Evolutionary conservation across 768 basidiomycete species (phyloP), one percentile per base, ranked within the genome.

Genomic region (Artomyces pyxidatus): DNA sequence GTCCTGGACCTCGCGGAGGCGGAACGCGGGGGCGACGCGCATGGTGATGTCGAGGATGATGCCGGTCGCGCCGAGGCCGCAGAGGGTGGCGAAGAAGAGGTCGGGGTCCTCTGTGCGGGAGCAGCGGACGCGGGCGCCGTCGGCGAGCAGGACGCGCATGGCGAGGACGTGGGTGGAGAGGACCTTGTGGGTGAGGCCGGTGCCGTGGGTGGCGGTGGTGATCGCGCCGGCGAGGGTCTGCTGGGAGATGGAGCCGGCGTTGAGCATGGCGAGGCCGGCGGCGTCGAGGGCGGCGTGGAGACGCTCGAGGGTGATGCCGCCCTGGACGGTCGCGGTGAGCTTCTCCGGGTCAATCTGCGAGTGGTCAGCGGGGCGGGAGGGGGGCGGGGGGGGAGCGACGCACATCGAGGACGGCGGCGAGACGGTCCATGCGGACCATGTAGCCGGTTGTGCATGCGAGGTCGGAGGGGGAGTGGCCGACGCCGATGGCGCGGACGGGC

Each of bases 241-340:
- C 64, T 96, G 93, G 29, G 92, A 95, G 59, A 99, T 97, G 25
- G 92, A 94, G 29, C 96, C 96, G 52, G 97, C 75, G 66, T 88
- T 95, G 60, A 77, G 81, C 79, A 99, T 84, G 32, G 93, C 94
- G 27, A 97, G 78, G 28, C 74, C 74, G 58, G 83, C 69, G 11
- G 68, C 63, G 42, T 73, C 78, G 48, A 98, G 83, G 14, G 73
- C 71, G 21, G 64, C 68, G 55, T 95, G 90, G 4, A 97, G 75
- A 43, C 76, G 71, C 49, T 83, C 71, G 48, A 97, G 80, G 4
- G 77, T 82, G 62, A 92, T 84, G 19, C 91, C 91, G 4, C 78
- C 85, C 66, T 93, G 78, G 1, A 77, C 85, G 57, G 80, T 69
- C 58, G 90, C 77, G 57, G 77, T 81, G 45, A 71, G 58, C 58